phyloP scores from a whole-genome alignment of 139 green algal genomes.

The Tetraselmis chui region DNA sequence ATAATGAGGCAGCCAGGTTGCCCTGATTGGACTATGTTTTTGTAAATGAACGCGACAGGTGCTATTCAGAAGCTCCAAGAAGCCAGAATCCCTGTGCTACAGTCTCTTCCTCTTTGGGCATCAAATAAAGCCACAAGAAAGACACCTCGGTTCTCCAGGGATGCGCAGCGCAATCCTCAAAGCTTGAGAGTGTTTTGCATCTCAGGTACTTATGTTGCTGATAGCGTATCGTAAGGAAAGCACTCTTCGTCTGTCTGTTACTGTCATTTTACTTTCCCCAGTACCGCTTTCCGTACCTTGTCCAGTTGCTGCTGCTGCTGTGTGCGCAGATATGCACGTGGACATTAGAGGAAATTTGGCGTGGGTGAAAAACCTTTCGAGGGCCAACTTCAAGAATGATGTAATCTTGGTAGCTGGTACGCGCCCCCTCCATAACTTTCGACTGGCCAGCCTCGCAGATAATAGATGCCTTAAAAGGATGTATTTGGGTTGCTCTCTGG shows the following conservation, averaged over 20 bases:
- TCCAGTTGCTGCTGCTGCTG: background rate
- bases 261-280: no score
- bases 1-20: background rate
- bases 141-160: background rate
- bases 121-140: background rate
- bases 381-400: background rate
- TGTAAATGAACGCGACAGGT: background rate
- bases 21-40: background rate
- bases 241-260: background rate
- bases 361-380: slow-evolving; percentile 10
- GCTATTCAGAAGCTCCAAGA: background rate
- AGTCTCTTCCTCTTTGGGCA: background rate
- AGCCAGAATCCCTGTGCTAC: background rate
- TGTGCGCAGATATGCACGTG: slow-evolving; percentile 11
- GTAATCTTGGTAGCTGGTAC: background rate
- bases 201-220: background rate
- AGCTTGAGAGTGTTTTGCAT: background rate
- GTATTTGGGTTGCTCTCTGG: no score
- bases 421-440: no score
- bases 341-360: slow-evolving; percentile 11
- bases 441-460: no score
- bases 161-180: background rate
- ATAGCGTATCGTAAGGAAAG: background rate
- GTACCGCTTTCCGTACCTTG: no score
- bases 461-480: no score